Base-by-base conservation (phyloP, 2,329 filamentous ascomycete species). In the Sclerotinia sclerotiorum region DNA sequence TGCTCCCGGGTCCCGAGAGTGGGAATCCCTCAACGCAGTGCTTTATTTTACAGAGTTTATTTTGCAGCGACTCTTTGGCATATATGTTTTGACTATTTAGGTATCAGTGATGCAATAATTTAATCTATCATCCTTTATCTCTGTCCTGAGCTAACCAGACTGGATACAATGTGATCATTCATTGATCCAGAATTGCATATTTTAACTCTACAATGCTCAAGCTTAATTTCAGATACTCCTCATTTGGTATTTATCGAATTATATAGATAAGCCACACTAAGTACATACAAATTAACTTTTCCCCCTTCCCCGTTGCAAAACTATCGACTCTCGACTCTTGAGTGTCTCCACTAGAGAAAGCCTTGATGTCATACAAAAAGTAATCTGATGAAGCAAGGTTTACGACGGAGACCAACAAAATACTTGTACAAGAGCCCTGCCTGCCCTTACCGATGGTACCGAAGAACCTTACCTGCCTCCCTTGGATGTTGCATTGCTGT, bases 1-100 rank as follows among this genome's bases (percentile, higher is more conserved):
- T 55, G 17, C 24, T 52, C 55, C 65, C 65, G 65, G 32, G 65
- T 61, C 55, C 65, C 46, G 55, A 67, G 65, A 29, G 55, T 48
- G 57, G 48, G 35, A 61, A 61, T 48, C 52, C 55, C 55, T 39
- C 32, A 24, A 48, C 42, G 44, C 27, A 39, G 42, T 27, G 42
- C 13, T 55, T 13, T 35, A 10, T 11, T 55, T 13, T 35, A 10
- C 32, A 32, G 32, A 32, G 4, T 35, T 35, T 35, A 35, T 35
- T 35, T 35, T 27, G 21, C 2, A 32, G 5, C n/a, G n/a, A 48
- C 42, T 35, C 7, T 46, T 44, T 21, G 19, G 48, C 17, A 54
- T 19, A 52, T 42, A 42, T 44, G 35, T 42, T 39, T 64, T 21
- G 48, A 29, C 29, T 15, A 35, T 27, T n/a, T 11, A n/a, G 21